Evolutionary conservation across 768 basidiomycete genomes (phyloP), one percentile per base, ranked within the genome.

Genomic region (Boletellus emodensis): DNA sequence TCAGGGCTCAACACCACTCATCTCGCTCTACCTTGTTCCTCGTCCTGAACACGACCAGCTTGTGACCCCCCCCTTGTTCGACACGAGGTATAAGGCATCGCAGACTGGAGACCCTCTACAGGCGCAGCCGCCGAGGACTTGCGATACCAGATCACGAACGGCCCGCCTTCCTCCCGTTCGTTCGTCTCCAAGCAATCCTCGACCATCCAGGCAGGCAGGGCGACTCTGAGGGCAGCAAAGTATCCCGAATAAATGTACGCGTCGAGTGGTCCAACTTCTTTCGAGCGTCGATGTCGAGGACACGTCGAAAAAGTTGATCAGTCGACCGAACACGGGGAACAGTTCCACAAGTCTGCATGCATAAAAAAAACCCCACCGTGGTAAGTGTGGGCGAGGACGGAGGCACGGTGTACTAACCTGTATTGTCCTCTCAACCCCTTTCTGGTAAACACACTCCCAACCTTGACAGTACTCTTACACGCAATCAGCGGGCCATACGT

Each of bases 1-100:
- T 95, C 92, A 98, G 70, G 1, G 90, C 91, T 87, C 90, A 96
- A 59, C 92, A 92, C 94, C 94, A 97, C 26, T 85, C 78, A 66
- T 98, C 94, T 24, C 94, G 75, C 68, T 98, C 95, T 33, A 97
- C 73, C 70, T 84, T 83, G 62, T 83, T 92, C 63, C 92, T 75
- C 46, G 87, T 83, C 54, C 83, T 78, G 58, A 87, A 85, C 2
- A 93, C 76, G 14, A 78, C 59, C 48, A 83, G 58, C 64, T 85
- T 84, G 52, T 80, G 71, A 59, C 83, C 83, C 52, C 72, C 75
- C 44, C 24, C 20, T 20, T 20, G 3, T 38, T 63, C 40, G 75
- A 82, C 46, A 84, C 68, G 63, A 30, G 79, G 90, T 33, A 83
- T 56, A 26, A 26, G 69, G 60, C n/a, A 43, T 49, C 24, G 51